These are phyloP conservation scores for Candida anglica DNA, from an alignment of 805 yeast genomes.

Conservation along the genomic window DNA sequence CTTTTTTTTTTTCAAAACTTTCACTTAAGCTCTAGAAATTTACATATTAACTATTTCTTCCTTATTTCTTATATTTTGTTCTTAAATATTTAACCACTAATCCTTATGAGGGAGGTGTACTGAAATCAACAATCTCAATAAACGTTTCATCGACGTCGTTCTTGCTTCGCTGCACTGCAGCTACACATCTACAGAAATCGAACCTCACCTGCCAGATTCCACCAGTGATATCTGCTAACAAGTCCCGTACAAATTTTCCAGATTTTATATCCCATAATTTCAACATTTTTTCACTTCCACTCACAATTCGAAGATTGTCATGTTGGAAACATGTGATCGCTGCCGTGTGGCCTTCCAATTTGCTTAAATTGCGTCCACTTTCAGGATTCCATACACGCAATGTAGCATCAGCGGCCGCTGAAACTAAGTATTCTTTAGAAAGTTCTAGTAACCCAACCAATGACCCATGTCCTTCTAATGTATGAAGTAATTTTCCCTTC, in stretches of 20 bases:
- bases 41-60: too few relatives aligned
- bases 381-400: slow-evolving; percentile 91
- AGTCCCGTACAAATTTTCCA: slow-evolving; percentile 71
- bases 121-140: slow-evolving; percentile 83
- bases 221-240: slow-evolving; percentile 71
- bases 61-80: too few relatives aligned
- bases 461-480: slow-evolving; percentile 84
- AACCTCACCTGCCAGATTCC: slow-evolving; percentile 94
- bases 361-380: slow-evolving; percentile 59
- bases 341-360: slow-evolving; percentile 75
- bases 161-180: slow-evolving; percentile 68
- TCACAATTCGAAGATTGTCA: slow-evolving; percentile 75
- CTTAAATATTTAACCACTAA: too few relatives aligned
- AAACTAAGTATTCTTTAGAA: slow-evolving; percentile 70
- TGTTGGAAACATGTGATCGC: slow-evolving; percentile 95
- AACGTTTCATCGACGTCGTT: slow-evolving; percentile 57
- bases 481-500: slow-evolving; percentile 64
- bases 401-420: slow-evolving; percentile 95
- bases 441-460: slow-evolving; percentile 84
- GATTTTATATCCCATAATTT: slow-evolving; percentile 82
- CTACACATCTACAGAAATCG: slow-evolving; percentile 78
- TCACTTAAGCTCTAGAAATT: too few relatives aligned
- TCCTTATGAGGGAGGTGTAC: slow-evolving; percentile 26
- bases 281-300: slow-evolving; percentile 85
- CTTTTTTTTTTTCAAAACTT: too few relatives aligned